Base-by-base conservation (phyloP, 2,329 filamentous ascomycete species). In the Arthroderma sp. region DNA sequence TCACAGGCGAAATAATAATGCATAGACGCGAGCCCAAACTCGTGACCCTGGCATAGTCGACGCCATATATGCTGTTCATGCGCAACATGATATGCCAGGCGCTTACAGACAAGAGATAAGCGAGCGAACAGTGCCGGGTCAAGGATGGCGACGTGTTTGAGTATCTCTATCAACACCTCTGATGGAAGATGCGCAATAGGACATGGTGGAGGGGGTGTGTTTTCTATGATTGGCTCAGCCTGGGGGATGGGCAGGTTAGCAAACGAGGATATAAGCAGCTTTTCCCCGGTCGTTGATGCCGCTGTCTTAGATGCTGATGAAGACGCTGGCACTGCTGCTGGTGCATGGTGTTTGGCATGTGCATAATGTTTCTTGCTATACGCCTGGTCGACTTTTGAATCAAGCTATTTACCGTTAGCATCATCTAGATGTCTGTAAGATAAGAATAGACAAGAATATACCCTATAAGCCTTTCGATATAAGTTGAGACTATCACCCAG, bases 291-390 rank as follows among this genome's bases (percentile, higher is more conserved):
- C 67, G 80, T 72, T 68, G 83, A 79, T 31, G 17, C 11, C 13
- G 31, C 13, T 21, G 53, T 6, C 8, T 5, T 19, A 35, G 21
- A 33, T 13, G 49, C 15, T 6, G 23, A 28, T n/a, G 17, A 6
- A 11, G 51, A 11, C 2, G 31, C n/a, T 19, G 67, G n/a, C n/a
- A n/a, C 9, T 31, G 44, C 44, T 31, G 44, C 19, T 79, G 77
- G 63, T 83, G 77, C 65, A 78, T 77, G 56, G 79, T 73, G 59
- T 78, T 77, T 0, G 79, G 74, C 43, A 47, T 41, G 8, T n/a
- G 91, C 86, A 66, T 93, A 96, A 73, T 97, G 85, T 74, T 97
- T 97, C 66, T 88, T 86, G 66, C 88, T 87, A 75, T 96, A 98
- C 58, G 81, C 79, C 65, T 88, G 82, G 70, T 98, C 90, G 55